phyloP scores from a whole-genome alignment of 257 asterid genomes.

The Mitragyna speciosa region DNA sequence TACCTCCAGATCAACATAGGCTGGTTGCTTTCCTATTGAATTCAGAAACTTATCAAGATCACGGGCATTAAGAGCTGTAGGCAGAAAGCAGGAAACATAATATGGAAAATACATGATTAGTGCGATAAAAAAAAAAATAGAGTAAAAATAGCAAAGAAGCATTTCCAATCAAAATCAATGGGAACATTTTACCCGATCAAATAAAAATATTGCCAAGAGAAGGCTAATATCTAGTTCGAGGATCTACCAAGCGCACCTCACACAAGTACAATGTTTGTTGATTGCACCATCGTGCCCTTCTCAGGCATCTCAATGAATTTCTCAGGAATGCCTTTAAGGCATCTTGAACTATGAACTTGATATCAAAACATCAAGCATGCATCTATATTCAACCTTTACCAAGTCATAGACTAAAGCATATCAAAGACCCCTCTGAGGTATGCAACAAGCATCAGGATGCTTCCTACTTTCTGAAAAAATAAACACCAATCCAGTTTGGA shows the following conservation, averaged over 20 bases:
- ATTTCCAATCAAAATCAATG: not conserved
- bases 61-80: conserved; percentile 62
- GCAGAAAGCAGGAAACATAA: conserved; percentile 24
- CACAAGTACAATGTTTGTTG: not conserved
- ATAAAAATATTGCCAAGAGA: not conserved
- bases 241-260: not conserved
- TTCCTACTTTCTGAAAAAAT: not conserved
- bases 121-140: not conserved
- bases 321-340: not conserved
- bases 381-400: not conserved
- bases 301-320: not conserved
- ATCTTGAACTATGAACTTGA: not conserved
- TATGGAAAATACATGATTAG: conserved; percentile 1
- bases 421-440: not conserved
- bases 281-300: not conserved
- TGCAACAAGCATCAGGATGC: not conserved
- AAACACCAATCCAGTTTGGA: not conserved
- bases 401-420: not conserved
- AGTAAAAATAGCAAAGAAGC: not conserved
- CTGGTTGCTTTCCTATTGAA: conserved; percentile 68
- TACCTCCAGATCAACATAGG: conserved; percentile 94
- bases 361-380: not conserved
- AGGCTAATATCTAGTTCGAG: not conserved
- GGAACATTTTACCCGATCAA: not conserved
- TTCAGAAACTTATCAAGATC: conserved; percentile 81